A percentile compares a stretch with the other conserved stretches of the same genome.
Conservation (phyloP, 805 yeast genomes). For the Torulaspora delbrueckii region DNA sequence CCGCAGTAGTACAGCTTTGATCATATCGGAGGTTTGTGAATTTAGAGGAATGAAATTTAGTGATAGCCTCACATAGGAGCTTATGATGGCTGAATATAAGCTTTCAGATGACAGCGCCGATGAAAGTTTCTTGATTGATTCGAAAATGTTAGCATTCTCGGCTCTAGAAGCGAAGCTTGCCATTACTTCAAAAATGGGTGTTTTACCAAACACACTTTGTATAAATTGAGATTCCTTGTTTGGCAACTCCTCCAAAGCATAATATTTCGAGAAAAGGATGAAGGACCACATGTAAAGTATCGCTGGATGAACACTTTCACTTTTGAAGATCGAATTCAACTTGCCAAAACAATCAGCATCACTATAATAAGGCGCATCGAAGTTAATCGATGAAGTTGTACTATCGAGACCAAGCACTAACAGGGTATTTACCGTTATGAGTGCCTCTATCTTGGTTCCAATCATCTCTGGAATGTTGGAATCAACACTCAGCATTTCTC, state of each 20-base stretch:
- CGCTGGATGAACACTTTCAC: slow-evolving; percentile 42
- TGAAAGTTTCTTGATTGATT: slow-evolving; percentile 40
- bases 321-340: slow-evolving; percentile 40
- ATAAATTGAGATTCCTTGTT: slow-evolving; percentile 18
- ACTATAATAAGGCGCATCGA: slow-evolving; percentile 38
- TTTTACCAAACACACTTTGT: slow-evolving; percentile 12
- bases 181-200: slow-evolving; percentile 16
- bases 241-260: slow-evolving; percentile 41
- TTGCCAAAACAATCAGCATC: slow-evolving; percentile 38
- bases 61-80: slow-evolving; percentile 35
- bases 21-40: slow-evolving; percentile 31
- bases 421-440: slow-evolving; percentile 47
- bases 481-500: slow-evolving; percentile 7
- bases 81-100: slow-evolving; percentile 44
- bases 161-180: slow-evolving; percentile 37
- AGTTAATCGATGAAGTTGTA: slow-evolving; percentile 40
- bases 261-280: slow-evolving; percentile 48
- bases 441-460: slow-evolving; percentile 38
- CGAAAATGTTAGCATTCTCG: slow-evolving; percentile 43
- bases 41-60: slow-evolving; percentile 47
- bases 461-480: slow-evolving; percentile 15
- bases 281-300: slow-evolving; percentile 66
- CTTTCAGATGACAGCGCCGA: slow-evolving; percentile 45
- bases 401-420: slow-evolving; percentile 54
- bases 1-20: slow-evolving; percentile 27